Base-by-base conservation (phyloP, 2,329 filamentous ascomycete genomes). In the Fusarium abutilonis region DNA sequence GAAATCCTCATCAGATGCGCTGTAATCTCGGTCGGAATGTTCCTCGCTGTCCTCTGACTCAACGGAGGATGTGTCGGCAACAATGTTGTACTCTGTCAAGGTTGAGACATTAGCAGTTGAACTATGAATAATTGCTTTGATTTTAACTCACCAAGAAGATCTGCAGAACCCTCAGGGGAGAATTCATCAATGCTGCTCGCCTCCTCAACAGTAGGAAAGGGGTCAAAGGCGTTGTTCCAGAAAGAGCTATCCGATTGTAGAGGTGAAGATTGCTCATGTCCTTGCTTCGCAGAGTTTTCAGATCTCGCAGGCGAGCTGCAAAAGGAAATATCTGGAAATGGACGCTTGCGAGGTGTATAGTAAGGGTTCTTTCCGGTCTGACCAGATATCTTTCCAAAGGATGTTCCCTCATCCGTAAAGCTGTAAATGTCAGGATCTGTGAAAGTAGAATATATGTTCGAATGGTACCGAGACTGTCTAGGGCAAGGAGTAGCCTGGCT, bases 121-220 rank as follows among this genome's bases (percentile, higher is more conserved):
- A 19, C 5, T 6, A 17, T 19, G 6, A 9, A 23, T 9, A 10
- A 10, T 9, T 15, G 3, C 5, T 10, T 19, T 15, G 38, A 15
- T 26, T 8, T 5, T 8, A 19, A 57, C 71, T 56, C 66, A 77
- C 75, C 74, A 41, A 77, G 67, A 38, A 75, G 48, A 29, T 70
- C 70, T 4, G 67, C 56, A 21, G 45, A 45, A 13, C 43, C 53
- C 8, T 68, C 56, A 10, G 72, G 68, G 4, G 73, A 70, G 8
- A 54, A 40, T 7, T 55, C 46, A 6, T 64, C 44, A 3, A 70
- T 52, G 13, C 73, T 73, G 17, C 60, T 60, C 14, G 73, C 71
- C 54, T 78, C 76, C 40, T 78, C 76, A 28, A 77, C 68, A 29
- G 74, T 74, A 2, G 75, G 72, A 11, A 74, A 55, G 13, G 54